Base-by-base conservation (phyloP, 2,329 filamentous ascomycete genomes). In the Pseudopyricularia javanii region DNA sequence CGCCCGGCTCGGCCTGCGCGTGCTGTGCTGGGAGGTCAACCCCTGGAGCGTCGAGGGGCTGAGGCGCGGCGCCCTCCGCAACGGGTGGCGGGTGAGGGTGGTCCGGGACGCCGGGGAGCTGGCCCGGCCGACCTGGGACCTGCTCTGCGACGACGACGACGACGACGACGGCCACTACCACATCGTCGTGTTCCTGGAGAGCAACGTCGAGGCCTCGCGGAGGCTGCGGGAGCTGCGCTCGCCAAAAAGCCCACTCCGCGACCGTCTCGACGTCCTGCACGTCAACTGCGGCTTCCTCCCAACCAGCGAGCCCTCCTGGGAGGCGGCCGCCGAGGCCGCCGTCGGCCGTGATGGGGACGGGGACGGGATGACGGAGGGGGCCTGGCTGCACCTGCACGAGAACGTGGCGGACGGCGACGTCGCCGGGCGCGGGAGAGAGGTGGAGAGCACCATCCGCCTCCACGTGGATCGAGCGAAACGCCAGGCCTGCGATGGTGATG, bases 21-120 rank as follows among this genome's bases (percentile, higher is more conserved):
- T 96, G 1, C 71, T 93, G 43, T 88, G 89, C 59, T 97, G 88
- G 86, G 91, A 97, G 67, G 72, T 96, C 47, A 96, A 95, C 64
- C 84, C 85, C 0, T 87, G 91, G 84, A 90, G 84, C 58, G 78
- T 95, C 33, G 89, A 96, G 70, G 90, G 87, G 0, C 66, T 97
- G 62, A 75, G 82, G 26, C 79, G 87, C 58, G 91, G 90, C 22
- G 88, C 91, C 28, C 61, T 73, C 47, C 79, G 68, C 30, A 91
- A 91, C 62, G 76, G 78, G 37, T 90, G 85, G 82, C 66, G 63
- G 0, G 78, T 83, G 8, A 72, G 69, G 53, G 73, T 87, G 14
- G 66, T 87, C 0, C 61, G 63, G 14, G 65, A 63, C 12, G 65
- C 63, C 0, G 60, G 62, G 0, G 71, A 75, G 0, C 62, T 75